These are phyloP conservation scores for Fagopyrum homotropicum DNA, from an alignment of 148 eudicot genomes.

Conservation along the genomic window DNA sequence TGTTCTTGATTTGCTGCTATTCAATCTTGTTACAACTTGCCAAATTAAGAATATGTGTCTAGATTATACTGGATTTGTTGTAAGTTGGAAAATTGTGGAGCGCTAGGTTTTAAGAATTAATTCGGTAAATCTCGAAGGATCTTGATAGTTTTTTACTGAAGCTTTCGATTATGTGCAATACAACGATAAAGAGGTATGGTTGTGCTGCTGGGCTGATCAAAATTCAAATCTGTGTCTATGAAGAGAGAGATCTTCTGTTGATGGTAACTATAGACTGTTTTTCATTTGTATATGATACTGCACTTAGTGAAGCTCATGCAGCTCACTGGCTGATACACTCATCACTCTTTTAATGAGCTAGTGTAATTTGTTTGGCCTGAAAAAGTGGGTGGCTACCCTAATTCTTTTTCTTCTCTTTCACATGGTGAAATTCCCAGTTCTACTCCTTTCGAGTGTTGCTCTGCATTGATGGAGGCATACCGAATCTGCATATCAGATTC, in stretches of 20 bases:
- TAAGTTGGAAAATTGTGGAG: not conserved
- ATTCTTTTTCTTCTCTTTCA: constrained; percentile 1
- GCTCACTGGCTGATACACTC: not conserved
- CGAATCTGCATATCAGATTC: not conserved
- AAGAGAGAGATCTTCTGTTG: not conserved
- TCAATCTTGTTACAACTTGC: not conserved
- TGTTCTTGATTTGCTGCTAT: not conserved
- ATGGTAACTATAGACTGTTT: not conserved
- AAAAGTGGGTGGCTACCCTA: constrained; percentile 1
- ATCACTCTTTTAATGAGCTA: not conserved
- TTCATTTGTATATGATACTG: not conserved
- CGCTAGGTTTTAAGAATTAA: not conserved
- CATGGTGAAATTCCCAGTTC: not conserved
- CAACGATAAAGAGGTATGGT: not conserved
- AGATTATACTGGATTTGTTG: not conserved
- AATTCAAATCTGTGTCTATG: not conserved
- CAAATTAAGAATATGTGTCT: not conserved
- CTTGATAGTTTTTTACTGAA: not conserved
- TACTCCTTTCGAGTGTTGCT: not conserved
- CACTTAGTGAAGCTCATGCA: not conserved
- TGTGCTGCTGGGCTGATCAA: not conserved
- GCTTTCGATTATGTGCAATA: not conserved
- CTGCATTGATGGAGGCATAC: not conserved
- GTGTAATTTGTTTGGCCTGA: not conserved
- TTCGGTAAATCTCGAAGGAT: not conserved